Evolutionary conservation across 352 stramenopile species (phyloP), one percentile per base, ranked within the genome.

Genomic region (Stramenopiles sp.): DNA sequence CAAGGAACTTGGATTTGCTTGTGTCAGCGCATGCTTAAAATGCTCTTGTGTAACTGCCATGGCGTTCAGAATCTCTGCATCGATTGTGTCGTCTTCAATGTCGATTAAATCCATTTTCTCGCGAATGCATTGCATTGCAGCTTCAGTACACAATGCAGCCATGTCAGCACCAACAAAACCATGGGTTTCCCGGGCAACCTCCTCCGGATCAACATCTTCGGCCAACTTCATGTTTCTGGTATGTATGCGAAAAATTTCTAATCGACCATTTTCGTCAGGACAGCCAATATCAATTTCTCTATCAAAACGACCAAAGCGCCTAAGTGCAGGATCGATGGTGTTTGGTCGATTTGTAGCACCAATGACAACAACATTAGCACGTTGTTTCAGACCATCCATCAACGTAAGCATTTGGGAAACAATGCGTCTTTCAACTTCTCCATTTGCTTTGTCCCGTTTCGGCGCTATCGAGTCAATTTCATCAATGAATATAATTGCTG

Each of bases 21-120:
- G 87, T 80, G 88, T 88, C 80, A 98, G 91, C 0, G 94, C 95
- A 30, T 91, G 85, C 67, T 91, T 87, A 44, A 99, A 92, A 88
- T 99, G 95, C 31, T 98, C 95, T 87, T 98, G 91, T 71, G 91
- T 98, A 32, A 99, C 96, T 80, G 95, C 90, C 94, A 99, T 98
- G 39, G 93, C 94, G 86, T 98, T 95, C 82, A 99, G 89, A 80
- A 99, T 97, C 86, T 99, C 95, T 0, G 95, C 96, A 86, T 99
- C 96, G 86, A 99, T 99, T 76, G 90, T 93, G 82, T 99, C 96
- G 81, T 99, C 96, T 84, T 99, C 97, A 86, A 99, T 99, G 86
- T 99, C 97, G 85, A 99, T 99, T 80, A 99, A 90, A 86, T 99
- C 96, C 96, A 99, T 99, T 91, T 99, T 99, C 86, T 99, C 96